A percentile compares a stretch with the other conserved stretches of the same genome.
Conservation (phyloP, 306 rosid genomes). For the Vachellia collinsii region DNA sequence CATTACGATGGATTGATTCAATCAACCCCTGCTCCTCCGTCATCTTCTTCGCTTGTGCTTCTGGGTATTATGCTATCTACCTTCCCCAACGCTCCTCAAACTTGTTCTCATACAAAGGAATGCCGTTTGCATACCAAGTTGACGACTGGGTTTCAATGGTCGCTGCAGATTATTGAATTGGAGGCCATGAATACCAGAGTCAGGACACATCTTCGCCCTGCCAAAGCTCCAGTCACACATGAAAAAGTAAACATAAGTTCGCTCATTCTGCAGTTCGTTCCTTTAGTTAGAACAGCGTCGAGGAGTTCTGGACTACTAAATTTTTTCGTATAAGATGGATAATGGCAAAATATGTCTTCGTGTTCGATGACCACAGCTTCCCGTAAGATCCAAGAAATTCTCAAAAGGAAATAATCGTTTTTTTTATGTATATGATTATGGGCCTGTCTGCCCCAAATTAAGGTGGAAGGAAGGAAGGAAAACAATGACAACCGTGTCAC, state of each 20-base stretch:
- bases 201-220: slow-evolving; percentile 48
- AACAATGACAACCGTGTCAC: not conserved
- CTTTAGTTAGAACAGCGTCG: slow-evolving; percentile 38
- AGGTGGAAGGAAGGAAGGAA: not conserved
- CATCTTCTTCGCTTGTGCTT: slow-evolving; percentile 4
- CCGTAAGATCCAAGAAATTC: slow-evolving; percentile 39
- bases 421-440: slow-evolving; percentile 30
- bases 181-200: slow-evolving; percentile 58
- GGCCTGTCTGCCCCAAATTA: slow-evolving; percentile 6
- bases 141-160: slow-evolving; percentile 33
- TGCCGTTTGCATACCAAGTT: slow-evolving; percentile 1
- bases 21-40: not conserved
- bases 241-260: slow-evolving; percentile 54
- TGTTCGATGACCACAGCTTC: slow-evolving; percentile 34
- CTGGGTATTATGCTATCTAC: not conserved
- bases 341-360: slow-evolving; percentile 42
- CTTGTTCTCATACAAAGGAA: slow-evolving; percentile 30
- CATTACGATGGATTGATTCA: not conserved
- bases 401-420: slow-evolving; percentile 15
- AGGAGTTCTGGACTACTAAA: slow-evolving; percentile 27
- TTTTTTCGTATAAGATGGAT: slow-evolving; percentile 37
- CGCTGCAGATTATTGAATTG: slow-evolving; percentile 46
- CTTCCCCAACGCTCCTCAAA: slow-evolving; percentile 10
- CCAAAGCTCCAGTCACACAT: slow-evolving; percentile 54
- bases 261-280: slow-evolving; percentile 22